Base-by-base conservation (phyloP, 2,329 filamentous ascomycete species). In the Emergomyces pasteurianus region DNA sequence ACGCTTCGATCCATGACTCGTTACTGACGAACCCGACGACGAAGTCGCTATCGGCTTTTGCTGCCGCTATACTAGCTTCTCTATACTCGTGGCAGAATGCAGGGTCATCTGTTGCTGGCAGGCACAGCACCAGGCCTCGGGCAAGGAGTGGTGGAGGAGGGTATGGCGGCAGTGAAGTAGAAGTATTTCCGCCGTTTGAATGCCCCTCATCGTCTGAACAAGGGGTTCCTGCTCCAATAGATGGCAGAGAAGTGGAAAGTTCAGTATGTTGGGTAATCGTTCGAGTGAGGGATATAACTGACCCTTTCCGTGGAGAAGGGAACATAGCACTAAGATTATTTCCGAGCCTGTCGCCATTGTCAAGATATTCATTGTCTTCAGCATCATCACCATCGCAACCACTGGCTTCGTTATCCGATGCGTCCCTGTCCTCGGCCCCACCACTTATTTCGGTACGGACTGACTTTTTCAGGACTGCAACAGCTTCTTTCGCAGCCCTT, bases 231-330 rank as follows among this genome's bases (percentile, higher is more conserved):
- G 60, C 62, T 16, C 21, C 54, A 21, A 57, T 57, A 0, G 53
- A 46, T 36, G 54, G 58, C 14, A 53, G 54, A 53, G 67, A 61
- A 38, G 65, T 59, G 23, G 70, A 71, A 28, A 68, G 65, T 56
- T 74, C 72, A 31, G 72, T 71, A 34, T 73, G 70, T 60, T 73
- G 69, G 31, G 70, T 70, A 60, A 75, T 72, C 4, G 73, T 74
- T 46, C 72, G 73, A 3, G 74, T 77, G 54, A 77, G 70, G 9
- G 74, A 76, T 54, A 77, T 77, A 16, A 73, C 75, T 18, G 74
- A 76, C 21, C 66, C 68, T 66, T 75, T 75, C 54, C 74, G 68
- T 40, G 67, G 66, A 12, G 67, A 14, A 28, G 36, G 26, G 38
- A 42, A 42, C 26, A 42, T 34, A 2, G 63, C 63, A 40, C 61